These are phyloP conservation scores for Oehlia diaphana DNA, from an alignment of 192 early-diverging fungal species.

Conservation along the genomic window DNA sequence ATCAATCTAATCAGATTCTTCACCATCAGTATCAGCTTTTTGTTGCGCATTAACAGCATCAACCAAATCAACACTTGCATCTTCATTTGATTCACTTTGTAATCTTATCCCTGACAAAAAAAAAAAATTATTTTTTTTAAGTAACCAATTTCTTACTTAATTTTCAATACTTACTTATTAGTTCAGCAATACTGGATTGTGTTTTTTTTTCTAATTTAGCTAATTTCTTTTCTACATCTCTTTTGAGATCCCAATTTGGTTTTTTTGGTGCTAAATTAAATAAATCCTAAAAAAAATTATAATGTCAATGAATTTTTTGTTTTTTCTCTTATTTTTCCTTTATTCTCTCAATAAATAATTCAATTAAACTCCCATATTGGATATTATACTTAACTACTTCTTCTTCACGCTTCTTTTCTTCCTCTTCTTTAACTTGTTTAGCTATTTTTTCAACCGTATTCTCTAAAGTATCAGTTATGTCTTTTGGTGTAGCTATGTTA, in stretches of 20 bases:
- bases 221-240: constrained; percentile 79
- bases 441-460: constrained; percentile 51
- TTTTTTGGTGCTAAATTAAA: constrained; percentile 80
- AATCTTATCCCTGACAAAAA: constrained; percentile 32
- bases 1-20: constrained; percentile 22
- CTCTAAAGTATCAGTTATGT: constrained; percentile 55
- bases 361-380: constrained; percentile 1
- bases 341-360: background rate
- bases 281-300: constrained; percentile 59
- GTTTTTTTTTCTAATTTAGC: constrained; percentile 72
- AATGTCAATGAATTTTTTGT: background rate
- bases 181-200: constrained; percentile 67
- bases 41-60: constrained; percentile 36
- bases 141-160: background rate
- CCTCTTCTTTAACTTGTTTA: constrained; percentile 52
- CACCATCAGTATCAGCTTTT: constrained; percentile 13
- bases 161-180: constrained; percentile 62
- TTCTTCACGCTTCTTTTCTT: constrained; percentile 53
- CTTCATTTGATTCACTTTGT: constrained; percentile 23
- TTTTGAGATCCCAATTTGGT: constrained; percentile 89
- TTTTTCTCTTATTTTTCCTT: background rate
- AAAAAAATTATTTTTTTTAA: background rate
- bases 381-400: constrained; percentile 55
- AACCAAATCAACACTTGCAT: constrained; percentile 30
- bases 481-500: constrained; percentile 45